Conservation (phyloP, 305 asterid species). For the Ilex paraguariensis region DNA sequence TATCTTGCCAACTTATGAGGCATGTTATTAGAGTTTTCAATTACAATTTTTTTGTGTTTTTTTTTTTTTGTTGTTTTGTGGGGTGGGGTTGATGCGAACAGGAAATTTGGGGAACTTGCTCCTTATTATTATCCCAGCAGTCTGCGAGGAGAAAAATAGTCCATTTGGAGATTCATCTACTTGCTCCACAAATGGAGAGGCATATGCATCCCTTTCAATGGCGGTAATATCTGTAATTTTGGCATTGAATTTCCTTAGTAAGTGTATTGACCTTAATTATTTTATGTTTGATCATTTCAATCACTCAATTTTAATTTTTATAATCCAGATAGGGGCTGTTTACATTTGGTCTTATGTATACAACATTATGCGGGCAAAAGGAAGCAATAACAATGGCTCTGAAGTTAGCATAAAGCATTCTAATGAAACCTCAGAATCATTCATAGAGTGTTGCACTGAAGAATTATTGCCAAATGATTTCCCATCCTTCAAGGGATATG, state of each 20-base stretch:
- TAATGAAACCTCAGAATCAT: conserved; percentile 13
- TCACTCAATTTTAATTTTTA: no score
- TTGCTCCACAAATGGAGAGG: conserved; percentile 22
- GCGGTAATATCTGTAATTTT: conserved; percentile 15
- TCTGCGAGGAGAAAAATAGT: conserved; percentile 24
- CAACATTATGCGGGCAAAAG: conserved; percentile 20
- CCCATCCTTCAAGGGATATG: conserved; percentile 4
- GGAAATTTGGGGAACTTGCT: conserved; percentile 32
- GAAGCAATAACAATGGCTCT: conserved; percentile 1
- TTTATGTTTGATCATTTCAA: not conserved
- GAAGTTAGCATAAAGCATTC: not conserved
- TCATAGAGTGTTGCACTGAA: conserved; percentile 11
- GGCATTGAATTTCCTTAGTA: not conserved
- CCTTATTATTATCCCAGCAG: conserved; percentile 29
- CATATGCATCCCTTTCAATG: conserved; percentile 32
- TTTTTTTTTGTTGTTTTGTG: no score
- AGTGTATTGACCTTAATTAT: no score
- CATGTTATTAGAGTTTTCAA: no score
- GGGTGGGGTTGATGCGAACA: not conserved
- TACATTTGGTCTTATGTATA: conserved; percentile 32
- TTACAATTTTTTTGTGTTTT: no score
- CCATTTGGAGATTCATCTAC: conserved; percentile 26
- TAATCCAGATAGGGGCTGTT: conserved; percentile 24
- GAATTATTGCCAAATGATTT: conserved; percentile 11
- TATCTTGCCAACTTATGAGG: no score